A percentile compares a stretch with the other conserved stretches of the same genome.
Conservation (phyloP, 129 eudicot species). For the Ambrosia trifida region DNA sequence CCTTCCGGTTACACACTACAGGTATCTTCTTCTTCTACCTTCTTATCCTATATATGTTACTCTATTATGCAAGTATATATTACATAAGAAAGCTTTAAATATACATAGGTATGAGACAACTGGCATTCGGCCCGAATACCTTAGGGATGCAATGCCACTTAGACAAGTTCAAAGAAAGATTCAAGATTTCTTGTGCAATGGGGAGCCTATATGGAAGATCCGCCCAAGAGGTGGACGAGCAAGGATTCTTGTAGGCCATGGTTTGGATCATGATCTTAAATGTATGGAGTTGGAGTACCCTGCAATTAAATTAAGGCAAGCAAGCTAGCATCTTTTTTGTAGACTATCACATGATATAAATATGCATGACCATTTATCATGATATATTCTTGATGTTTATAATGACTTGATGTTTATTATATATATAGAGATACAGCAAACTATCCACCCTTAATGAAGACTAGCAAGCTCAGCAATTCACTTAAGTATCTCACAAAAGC, state of each 20-base stretch:
- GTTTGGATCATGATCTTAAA: conserved; percentile 82
- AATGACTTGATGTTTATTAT: conserved; percentile 16
- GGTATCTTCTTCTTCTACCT: conserved; percentile 38
- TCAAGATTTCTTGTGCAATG: conserved; percentile 93
- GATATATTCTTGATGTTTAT: conserved; percentile 7
- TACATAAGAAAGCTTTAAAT: neutral
- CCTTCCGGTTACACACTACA: conserved; percentile 70
- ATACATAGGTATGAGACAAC: conserved; percentile 80
- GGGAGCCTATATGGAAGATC: conserved; percentile 98
- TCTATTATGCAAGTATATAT: conserved; percentile 13
- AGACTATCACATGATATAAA: conserved; percentile 14
- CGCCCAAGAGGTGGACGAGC: conserved; percentile 89
- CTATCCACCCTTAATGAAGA: conserved; percentile 97
- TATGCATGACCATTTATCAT: neutral
- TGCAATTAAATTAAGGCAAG: conserved; percentile 61
- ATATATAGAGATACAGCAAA: conserved; percentile 90
- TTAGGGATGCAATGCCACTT: conserved; percentile 85
- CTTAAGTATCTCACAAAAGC: conserved; percentile 88
- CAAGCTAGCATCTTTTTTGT: conserved; percentile 18
- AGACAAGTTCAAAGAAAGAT: conserved; percentile 87
- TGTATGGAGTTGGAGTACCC: conserved; percentile 86
- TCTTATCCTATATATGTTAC: conserved; percentile 7
- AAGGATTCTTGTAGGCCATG: conserved; percentile 92
- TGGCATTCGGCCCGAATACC: conserved; percentile 82
- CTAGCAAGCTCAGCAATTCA: conserved; percentile 99